Conservation (phyloP, 139 green algal genomes). For the Micractinium sp. region DNA sequence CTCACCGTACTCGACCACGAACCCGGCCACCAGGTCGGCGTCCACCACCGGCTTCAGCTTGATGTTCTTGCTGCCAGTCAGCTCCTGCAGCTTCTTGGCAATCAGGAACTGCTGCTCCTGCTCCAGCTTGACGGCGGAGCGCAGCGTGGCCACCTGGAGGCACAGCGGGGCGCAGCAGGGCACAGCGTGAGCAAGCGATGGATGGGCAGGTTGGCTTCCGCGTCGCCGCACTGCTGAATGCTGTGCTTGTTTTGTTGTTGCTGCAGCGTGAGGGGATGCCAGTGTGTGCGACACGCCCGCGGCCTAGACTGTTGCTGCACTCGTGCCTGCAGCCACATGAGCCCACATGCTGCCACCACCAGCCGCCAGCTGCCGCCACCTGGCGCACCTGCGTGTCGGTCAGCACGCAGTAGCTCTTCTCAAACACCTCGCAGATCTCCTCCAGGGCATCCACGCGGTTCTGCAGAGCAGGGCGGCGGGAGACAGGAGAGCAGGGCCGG, state of each 20-base stretch:
- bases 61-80: conserved; percentile 99
- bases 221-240: too few relatives aligned
- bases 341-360: neutral
- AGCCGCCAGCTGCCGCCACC: too few relatives aligned
- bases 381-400: conserved; percentile 93
- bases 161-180: neutral
- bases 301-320: too few relatives aligned
- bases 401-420: conserved; percentile 93
- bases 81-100: conserved; percentile 99
- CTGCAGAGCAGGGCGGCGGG: conserved; percentile 40
- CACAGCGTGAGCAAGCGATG: neutral
- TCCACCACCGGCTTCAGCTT: conserved; percentile 99
- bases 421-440: conserved; percentile 92
- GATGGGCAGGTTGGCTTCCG: neutral
- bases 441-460: conserved; percentile 82
- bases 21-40: conserved; percentile 92
- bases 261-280: too few relatives aligned
- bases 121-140: conserved; percentile 96
- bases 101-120: conserved; percentile 99
- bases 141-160: conserved; percentile 89
- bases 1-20: conserved; percentile 91
- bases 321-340: too few relatives aligned
- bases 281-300: too few relatives aligned
- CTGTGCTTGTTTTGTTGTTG: too few relatives aligned
- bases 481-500: too few relatives aligned